These are phyloP conservation scores for Symmetrospora coprosmae DNA, from an alignment of 768 basidiomycete genomes.

Conservation along the genomic window DNA sequence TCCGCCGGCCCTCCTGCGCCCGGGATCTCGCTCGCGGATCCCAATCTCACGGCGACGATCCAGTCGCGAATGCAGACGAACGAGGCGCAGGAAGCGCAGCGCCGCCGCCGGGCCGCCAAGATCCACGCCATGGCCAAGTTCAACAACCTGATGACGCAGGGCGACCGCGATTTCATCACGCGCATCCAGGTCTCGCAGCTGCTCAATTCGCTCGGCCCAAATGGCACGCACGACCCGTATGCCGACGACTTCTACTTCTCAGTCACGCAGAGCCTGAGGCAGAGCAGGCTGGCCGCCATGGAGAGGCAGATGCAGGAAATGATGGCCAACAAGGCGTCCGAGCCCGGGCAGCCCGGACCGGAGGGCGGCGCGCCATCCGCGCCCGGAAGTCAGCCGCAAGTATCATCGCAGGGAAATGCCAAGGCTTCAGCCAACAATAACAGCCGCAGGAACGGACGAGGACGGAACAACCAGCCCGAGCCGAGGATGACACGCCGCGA, in stretches of 20 bases:
- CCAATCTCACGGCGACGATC: conserved; percentile 37
- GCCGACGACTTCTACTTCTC: conserved; percentile 98
- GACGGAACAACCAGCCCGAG: neutral
- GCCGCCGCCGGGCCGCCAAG: conserved; percentile 65
- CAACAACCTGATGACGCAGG: conserved; percentile 91
- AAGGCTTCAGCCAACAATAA: too few species aligned
- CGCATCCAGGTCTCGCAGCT: conserved; percentile 97
- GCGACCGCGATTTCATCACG: conserved; percentile 98
- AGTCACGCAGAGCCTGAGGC: conserved; percentile 64
- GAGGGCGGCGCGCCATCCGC: neutral
- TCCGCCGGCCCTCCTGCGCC: conserved; percentile 3
- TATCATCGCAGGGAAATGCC: neutral
- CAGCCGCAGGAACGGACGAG: too few species aligned
- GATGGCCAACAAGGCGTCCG: neutral
- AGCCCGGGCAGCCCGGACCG: neutral
- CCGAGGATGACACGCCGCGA: conserved; percentile 23
- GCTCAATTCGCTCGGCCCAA: conserved; percentile 43
- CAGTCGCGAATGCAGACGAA: conserved; percentile 40
- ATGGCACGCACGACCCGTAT: conserved; percentile 68
- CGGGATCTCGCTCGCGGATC: neutral
- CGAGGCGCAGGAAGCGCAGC: conserved; percentile 59
- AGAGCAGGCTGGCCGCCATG: conserved; percentile 28
- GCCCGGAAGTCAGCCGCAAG: neutral
- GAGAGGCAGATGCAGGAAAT: conserved; percentile 23
- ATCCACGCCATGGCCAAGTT: conserved; percentile 85